Evolutionary conservation across 140 eudicot species (phyloP).

Genomic region (Cichorium intybus): DNA sequence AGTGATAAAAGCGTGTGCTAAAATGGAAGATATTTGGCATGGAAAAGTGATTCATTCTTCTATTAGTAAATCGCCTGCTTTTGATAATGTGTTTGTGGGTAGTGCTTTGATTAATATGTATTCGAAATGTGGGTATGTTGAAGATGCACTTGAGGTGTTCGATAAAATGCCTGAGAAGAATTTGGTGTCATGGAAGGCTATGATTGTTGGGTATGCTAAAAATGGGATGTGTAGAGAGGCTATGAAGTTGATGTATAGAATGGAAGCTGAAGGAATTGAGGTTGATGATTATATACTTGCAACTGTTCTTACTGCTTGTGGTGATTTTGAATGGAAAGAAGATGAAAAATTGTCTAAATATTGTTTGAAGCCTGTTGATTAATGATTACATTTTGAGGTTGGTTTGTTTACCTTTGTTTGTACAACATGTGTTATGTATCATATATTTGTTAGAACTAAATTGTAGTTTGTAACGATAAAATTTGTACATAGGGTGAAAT

Average conservation of each 20-base stretch:
- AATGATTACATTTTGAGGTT: not conserved
- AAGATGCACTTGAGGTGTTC: conserved; percentile 71
- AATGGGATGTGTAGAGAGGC: conserved; percentile 82
- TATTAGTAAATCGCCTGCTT: conserved; percentile 48
- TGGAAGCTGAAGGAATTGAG: conserved; percentile 76
- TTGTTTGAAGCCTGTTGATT: conserved; percentile 24
- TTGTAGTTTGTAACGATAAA: not conserved
- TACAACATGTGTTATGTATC: not conserved
- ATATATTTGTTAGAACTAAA: not conserved
- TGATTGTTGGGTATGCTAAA: conserved; percentile 82
- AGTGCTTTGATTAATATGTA: conserved; percentile 88
- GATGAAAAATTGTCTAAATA: conserved; percentile 28
- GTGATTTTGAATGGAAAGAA: conserved; percentile 50
- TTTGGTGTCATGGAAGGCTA: conserved; percentile 76
- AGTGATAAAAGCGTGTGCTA: conserved; percentile 82
- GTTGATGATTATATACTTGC: conserved; percentile 74
- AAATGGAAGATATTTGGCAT: conserved; percentile 50
- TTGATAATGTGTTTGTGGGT: conserved; percentile 75
- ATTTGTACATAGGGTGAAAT: conserved; percentile 16
- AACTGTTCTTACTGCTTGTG: conserved; percentile 79
- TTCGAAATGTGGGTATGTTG: conserved; percentile 75
- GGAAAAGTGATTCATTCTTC: conserved; percentile 77
- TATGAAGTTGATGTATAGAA: conserved; percentile 71
- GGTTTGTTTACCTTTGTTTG: not conserved
- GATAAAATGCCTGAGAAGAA: conserved; percentile 78